Base-by-base conservation (phyloP, 2,329 filamentous ascomycete genomes). In the Chrysoporthe deuterocubensis region DNA sequence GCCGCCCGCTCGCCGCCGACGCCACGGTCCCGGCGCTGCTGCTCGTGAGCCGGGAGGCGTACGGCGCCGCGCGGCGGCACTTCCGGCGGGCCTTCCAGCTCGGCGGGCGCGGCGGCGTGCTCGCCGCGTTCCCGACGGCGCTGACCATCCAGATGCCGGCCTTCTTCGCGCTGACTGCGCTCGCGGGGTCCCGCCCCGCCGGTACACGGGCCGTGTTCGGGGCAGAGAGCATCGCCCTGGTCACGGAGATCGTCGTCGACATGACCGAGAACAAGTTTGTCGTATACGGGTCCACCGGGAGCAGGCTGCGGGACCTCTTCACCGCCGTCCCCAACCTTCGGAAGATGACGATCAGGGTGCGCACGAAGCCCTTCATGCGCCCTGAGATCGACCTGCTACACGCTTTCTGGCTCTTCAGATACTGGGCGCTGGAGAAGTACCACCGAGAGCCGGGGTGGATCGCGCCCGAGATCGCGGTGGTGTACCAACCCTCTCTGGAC, bases 321-420 rank as follows among this genome's bases (percentile, higher is more conserved):
- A 42, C 18, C 42, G n/a, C 34, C 4, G 2, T 13, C n/a, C 21
- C 42, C 42, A 26, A 26, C 26, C 42, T 61, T 9, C 40, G 42
- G 40, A 61, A 34, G 58, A 26, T 46, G 40, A 61, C 58, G 13
- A 32, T 61, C 40, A 61, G 21, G 58, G 58, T 26, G 58, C 58
- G 18, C 13, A n/a, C 3, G 8, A 44, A 48, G 40, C 21, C 40
- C 21, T 14, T 61, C 42, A 44, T 44, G 40, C 34, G 42, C 26
- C 40, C 58, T 3, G 9, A 34, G 40, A 13, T 61, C 40, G 58
- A 61, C n/a, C 42, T 61, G 4, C 58, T 61, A 42, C 42, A 44
- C 21, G 42, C 42, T 1, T 32, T 61, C 42, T 61, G 58, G 58
- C n/a, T 43, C 42, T 61, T 61, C 42, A 13, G 58, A 21, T 46